Conservation (phyloP, 352 stramenopile genomes). For the Halophytophthora batemanensis region DNA sequence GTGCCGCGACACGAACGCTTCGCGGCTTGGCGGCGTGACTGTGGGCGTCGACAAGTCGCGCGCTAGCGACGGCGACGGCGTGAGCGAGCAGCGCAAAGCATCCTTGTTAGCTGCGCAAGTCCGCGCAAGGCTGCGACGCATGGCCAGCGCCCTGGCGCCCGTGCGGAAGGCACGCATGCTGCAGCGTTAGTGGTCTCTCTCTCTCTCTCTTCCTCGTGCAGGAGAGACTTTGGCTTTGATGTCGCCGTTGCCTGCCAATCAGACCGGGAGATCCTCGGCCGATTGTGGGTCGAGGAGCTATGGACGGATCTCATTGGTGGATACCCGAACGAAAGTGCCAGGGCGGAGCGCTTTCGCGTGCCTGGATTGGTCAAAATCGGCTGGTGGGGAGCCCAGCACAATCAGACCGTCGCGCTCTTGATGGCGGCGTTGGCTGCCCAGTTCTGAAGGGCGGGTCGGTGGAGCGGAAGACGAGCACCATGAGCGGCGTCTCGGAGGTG, state of each 20-base stretch:
- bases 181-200: not conserved
- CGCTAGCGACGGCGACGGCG: constrained; percentile 8
- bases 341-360: too few relatives aligned
- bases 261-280: too few relatives aligned
- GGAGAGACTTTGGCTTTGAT: not conserved
- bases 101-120: not conserved
- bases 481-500: constrained; percentile 35
- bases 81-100: not conserved
- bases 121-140: constrained; percentile 9
- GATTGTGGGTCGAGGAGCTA: not conserved
- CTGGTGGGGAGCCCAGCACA: constrained; percentile 18
- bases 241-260: constrained; percentile 6
- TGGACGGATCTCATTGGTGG: constrained; percentile 13
- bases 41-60: constrained; percentile 8
- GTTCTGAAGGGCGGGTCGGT: not conserved
- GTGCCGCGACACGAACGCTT: constrained; percentile 79
- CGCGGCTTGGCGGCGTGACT: constrained; percentile 15
- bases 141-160: constrained; percentile 1
- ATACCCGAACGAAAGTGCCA: constrained; percentile 24
- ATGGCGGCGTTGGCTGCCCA: too few relatives aligned
- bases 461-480: constrained; percentile 8
- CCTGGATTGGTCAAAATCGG: constrained; percentile 30
- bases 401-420: too few relatives aligned
- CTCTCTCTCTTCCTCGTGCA: too few relatives aligned
- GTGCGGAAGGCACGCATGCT: constrained; percentile 18